Conservation (phyloP, 306 rosid genomes). For the Dalbergia cochinchinensis region DNA sequence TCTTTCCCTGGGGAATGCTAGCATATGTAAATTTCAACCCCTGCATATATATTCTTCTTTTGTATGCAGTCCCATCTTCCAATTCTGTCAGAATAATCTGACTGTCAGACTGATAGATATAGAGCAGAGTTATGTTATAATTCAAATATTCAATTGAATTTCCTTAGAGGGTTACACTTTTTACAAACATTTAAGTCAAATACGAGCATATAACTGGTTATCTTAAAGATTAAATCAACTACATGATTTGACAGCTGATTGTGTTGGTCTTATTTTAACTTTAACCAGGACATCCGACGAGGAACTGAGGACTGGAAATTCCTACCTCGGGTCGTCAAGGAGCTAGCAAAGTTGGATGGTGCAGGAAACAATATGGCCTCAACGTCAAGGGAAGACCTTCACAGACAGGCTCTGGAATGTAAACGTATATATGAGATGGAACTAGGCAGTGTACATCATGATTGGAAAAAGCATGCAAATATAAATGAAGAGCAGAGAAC, state of each 20-base stretch:
- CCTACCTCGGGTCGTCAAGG: constrained; percentile 80
- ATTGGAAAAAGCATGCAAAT: constrained; percentile 50
- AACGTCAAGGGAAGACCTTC: constrained; percentile 73
- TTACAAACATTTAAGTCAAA: neutral
- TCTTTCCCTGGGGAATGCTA: constrained; percentile 13
- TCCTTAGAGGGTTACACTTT: neutral
- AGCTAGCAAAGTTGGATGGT: constrained; percentile 67
- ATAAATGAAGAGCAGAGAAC: constrained; percentile 38
- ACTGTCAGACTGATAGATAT: too few relatives aligned
- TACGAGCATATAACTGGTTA: neutral
- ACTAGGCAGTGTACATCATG: constrained; percentile 54
- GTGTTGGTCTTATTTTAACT: constrained; percentile 32
- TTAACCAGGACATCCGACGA: constrained; percentile 64
- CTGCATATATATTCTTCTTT: constrained; percentile 5
- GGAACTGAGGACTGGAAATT: constrained; percentile 81
- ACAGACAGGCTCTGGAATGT: constrained; percentile 65
- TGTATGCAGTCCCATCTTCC: constrained; percentile 3
- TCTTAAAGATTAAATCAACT: constrained; percentile 16
- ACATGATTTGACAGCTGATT: constrained; percentile 9
- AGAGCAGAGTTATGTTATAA: constrained; percentile 23
- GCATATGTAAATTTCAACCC: constrained; percentile 1
- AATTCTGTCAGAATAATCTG: neutral
- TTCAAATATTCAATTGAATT: constrained; percentile 32
- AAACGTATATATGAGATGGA: constrained; percentile 75
- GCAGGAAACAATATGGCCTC: constrained; percentile 43